phyloP scores from a whole-genome alignment of 2,329 filamentous ascomycete species.

The Exophiala dermatitidis region DNA sequence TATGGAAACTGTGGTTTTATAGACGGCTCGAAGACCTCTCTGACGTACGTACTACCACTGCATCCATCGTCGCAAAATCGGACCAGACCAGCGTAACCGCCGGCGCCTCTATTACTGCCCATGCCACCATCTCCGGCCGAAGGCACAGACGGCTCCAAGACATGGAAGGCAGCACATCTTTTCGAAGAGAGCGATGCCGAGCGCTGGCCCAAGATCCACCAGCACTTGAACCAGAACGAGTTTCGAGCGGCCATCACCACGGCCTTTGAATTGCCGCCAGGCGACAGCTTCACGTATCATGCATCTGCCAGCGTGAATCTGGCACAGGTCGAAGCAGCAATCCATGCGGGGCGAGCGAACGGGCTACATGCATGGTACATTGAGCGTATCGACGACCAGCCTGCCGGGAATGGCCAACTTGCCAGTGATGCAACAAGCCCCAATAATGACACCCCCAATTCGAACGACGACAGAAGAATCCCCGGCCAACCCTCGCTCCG shows the following conservation, averaged over 20 bases:
- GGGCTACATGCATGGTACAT: constrained; percentile 48
- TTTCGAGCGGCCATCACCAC: constrained; percentile 42
- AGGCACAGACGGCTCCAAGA: constrained; percentile 35
- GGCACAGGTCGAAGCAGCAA: constrained; percentile 43
- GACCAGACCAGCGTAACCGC: no score
- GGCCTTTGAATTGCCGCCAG: constrained; percentile 41
- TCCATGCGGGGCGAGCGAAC: constrained; percentile 41
- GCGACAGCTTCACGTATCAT: constrained; percentile 46
- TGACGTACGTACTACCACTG: no score
- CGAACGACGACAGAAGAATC: neutral
- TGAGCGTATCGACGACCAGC: neutral
- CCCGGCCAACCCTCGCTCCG: constrained; percentile 11
- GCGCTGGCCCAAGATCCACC: constrained; percentile 31
- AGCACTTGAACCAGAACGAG: constrained; percentile 36
- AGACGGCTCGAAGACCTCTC: neutral
- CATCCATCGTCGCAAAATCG: no score
- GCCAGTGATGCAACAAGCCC: neutral
- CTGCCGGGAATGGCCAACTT: no score
- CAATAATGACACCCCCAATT: constrained; percentile 2
- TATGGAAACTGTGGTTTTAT: constrained; percentile 19
- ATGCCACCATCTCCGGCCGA: constrained; percentile 12
- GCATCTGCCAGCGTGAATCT: constrained; percentile 47
- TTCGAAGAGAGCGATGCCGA: constrained; percentile 32
- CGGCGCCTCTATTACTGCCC: constrained; percentile 48
- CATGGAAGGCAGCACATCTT: constrained; percentile 43